A percentile compares a stretch with the other conserved stretches of the same genome.
Conservation (phyloP, 331 rosid genomes). For the Erythrophleum ivorense region DNA sequence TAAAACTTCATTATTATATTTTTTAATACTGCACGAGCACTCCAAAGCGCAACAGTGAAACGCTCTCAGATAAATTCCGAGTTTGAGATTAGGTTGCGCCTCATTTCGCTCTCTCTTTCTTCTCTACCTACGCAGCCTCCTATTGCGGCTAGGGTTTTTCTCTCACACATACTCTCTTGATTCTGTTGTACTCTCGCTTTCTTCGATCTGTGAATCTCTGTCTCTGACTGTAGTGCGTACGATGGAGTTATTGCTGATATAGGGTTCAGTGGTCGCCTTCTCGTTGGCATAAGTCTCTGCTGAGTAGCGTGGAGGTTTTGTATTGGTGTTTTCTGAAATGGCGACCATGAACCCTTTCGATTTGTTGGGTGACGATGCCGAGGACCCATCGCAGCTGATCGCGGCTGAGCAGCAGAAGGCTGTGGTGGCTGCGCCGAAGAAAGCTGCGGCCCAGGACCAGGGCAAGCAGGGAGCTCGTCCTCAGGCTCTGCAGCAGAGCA, state of each 20-base stretch:
- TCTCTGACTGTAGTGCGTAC: background rate
- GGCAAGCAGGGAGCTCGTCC: slow-evolving; percentile 41
- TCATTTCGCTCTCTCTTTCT: background rate
- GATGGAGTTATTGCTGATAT: slow-evolving; percentile 52
- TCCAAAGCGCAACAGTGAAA: background rate
- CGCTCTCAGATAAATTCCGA: slow-evolving; percentile 10
- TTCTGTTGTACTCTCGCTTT: slow-evolving; percentile 15
- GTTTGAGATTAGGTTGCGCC: slow-evolving; percentile 39
- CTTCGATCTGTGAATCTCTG: slow-evolving; percentile 31
- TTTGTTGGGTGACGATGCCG: slow-evolving; percentile 92
- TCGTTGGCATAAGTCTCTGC: background rate
- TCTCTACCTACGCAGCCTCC: background rate
- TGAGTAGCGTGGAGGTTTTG: slow-evolving; percentile 5
- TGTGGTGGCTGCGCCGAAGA: slow-evolving; percentile 65
- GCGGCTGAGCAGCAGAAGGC: slow-evolving; percentile 61
- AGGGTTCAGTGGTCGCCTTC: slow-evolving; percentile 42
- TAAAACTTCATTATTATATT: background rate
- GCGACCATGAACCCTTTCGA: slow-evolving; percentile 87
- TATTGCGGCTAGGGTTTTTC: slow-evolving; percentile 72
- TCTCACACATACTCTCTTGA: slow-evolving; percentile 12
- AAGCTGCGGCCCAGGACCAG: slow-evolving; percentile 51
- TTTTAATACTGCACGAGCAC: background rate
- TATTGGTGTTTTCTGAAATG: slow-evolving; percentile 50
- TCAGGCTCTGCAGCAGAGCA: slow-evolving; percentile 41
- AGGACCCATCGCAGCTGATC: slow-evolving; percentile 80